Evolutionary conservation across 768 basidiomycete genomes (phyloP).

Genomic region (Mycena capillaripes): DNA sequence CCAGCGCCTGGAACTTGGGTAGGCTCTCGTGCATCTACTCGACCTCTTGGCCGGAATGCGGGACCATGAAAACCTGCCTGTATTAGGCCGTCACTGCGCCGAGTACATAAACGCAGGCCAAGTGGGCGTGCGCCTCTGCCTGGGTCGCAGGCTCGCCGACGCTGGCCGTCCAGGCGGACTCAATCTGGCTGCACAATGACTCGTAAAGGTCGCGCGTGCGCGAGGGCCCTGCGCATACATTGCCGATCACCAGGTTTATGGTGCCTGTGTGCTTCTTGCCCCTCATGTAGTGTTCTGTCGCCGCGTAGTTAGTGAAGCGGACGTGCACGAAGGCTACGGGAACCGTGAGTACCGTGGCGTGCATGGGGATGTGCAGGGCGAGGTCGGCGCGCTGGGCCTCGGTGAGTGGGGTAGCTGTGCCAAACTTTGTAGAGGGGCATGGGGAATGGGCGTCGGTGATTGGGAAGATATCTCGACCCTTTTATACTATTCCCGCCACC

Average conservation of each 20-base stretch:
- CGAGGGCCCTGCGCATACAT: constrained; percentile 10
- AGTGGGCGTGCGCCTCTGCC: constrained; percentile 12
- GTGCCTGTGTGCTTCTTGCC: constrained; percentile 23
- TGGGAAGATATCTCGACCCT: constrained; percentile 1
- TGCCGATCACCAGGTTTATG: constrained; percentile 20
- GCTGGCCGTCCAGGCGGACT: constrained; percentile 19
- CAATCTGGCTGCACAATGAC: constrained; percentile 23
- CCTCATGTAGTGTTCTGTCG: constrained; percentile 23
- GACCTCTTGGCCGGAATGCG: constrained; percentile 22
- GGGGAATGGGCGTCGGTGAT: constrained; percentile 9
- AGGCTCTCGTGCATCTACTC: constrained; percentile 21
- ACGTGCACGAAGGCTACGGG: constrained; percentile 21
- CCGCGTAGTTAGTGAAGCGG: constrained; percentile 22
- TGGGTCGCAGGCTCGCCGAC: constrained; percentile 16
- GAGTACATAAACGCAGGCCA: constrained; percentile 8
- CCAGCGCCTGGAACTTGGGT: constrained; percentile 23
- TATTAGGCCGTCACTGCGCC: constrained; percentile 19
- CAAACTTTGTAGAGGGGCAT: constrained; percentile 28
- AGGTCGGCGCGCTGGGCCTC: constrained; percentile 26
- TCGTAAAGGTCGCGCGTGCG: constrained; percentile 25
- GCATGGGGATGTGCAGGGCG: constrained; percentile 24
- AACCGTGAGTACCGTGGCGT: constrained; percentile 20
- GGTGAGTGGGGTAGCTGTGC: constrained; percentile 25
- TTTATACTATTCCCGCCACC: constrained; percentile 18
- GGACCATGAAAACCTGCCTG: background rate